These are phyloP conservation scores for Hygrocybe coccinea DNA, from an alignment of 768 basidiomycete genomes.

Conservation along the genomic window DNA sequence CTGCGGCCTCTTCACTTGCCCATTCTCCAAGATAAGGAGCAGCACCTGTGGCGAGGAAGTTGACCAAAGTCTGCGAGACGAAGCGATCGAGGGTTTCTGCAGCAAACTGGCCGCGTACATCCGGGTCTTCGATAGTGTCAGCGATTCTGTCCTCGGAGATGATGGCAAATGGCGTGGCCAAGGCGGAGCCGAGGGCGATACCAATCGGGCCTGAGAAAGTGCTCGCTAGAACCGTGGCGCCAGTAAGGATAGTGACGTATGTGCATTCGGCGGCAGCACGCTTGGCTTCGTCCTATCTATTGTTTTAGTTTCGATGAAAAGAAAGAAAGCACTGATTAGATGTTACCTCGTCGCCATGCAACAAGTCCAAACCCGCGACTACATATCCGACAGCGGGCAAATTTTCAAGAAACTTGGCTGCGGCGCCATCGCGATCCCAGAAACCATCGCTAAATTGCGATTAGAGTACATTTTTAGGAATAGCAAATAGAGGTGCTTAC, in stretches of 20 bases:
- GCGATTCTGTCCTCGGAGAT: constrained; percentile 3
- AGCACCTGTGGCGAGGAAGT: not conserved
- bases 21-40: constrained; percentile 2
- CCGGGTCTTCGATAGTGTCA: not conserved
- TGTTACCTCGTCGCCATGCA: constrained; percentile 2
- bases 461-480: no score
- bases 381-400: constrained; percentile 2
- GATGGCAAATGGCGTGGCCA: constrained; percentile 1
- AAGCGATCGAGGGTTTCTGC: constrained; percentile 4
- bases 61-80: constrained; percentile 1
- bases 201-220: constrained; percentile 1
- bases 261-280: constrained; percentile 3
- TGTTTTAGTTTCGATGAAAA: not conserved
- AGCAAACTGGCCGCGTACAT: not conserved
- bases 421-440: not conserved
- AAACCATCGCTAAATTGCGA: not conserved
- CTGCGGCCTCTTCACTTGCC: not conserved
- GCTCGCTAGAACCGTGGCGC: not conserved
- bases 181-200: constrained; percentile 1
- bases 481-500: no score
- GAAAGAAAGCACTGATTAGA: not conserved
- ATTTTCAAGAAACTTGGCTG: not conserved
- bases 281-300: constrained; percentile 1
- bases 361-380: not conserved
- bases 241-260: constrained; percentile 1